These are phyloP conservation scores for Hypoxylon rickii DNA, from an alignment of 495 filamentous ascomycete genomes.

Conservation along the genomic window DNA sequence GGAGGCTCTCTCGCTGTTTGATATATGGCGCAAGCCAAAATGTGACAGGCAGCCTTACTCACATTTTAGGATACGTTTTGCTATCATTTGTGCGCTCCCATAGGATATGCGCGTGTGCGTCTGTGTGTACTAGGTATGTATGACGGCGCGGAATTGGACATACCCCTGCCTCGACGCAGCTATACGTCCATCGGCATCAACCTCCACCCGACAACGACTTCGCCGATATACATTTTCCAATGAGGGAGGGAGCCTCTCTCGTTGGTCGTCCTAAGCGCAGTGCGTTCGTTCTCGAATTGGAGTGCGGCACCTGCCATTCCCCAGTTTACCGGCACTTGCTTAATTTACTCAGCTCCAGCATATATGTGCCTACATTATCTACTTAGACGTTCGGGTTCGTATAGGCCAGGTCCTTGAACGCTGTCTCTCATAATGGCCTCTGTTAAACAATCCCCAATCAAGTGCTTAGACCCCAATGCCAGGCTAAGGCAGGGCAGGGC, in stretches of 20 bases:
- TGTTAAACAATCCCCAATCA: neutral
- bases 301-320: too few relatives aligned
- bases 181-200: constrained; percentile 23
- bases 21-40: constrained; percentile 9
- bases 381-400: constrained; percentile 3
- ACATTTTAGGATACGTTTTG: too few relatives aligned
- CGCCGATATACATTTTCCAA: constrained; percentile 22
- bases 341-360: too few relatives aligned
- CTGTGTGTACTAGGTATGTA: neutral
- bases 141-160: constrained; percentile 22
- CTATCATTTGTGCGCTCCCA: too few relatives aligned
- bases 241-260: constrained; percentile 13
- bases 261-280: constrained; percentile 26
- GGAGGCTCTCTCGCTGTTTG: neutral
- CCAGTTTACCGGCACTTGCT: too few relatives aligned
- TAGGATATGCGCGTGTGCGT: too few relatives aligned
- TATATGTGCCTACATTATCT: too few relatives aligned
- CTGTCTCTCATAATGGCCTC: neutral
- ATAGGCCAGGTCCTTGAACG: constrained; percentile 8
- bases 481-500: too few relatives aligned
- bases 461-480: neutral
- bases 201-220: constrained; percentile 25
- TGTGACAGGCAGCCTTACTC: constrained; percentile 26
- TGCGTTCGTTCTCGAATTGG: constrained; percentile 7
- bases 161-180: constrained; percentile 24